A percentile compares a stretch with the other conserved stretches of the same genome.
Conservation (phyloP, 208 protist genomes). For the Porcisia deanei region DNA sequence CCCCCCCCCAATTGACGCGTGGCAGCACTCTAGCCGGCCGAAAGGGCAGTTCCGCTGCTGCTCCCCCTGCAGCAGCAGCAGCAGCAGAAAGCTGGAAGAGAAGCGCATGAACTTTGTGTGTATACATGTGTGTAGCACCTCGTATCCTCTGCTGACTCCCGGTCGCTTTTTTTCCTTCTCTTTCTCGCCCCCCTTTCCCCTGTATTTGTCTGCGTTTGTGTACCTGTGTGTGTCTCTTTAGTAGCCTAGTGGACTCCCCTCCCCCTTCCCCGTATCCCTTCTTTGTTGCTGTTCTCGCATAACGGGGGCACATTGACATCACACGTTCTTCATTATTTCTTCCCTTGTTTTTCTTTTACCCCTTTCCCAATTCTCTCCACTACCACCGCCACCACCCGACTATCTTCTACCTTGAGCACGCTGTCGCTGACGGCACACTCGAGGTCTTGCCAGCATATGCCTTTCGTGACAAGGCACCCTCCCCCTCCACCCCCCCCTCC, state of each 20-base stretch:
- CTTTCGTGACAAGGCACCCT: background rate
- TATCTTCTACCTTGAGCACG: background rate
- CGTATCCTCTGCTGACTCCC: background rate
- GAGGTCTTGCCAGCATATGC: background rate
- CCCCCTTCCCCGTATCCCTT: background rate
- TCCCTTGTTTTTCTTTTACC: background rate
- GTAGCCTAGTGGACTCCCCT: background rate
- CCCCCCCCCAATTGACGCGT: background rate
- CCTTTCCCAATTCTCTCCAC: background rate
- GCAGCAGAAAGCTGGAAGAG: background rate
- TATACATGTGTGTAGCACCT: background rate
- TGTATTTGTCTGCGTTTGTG: background rate
- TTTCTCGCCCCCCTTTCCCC: background rate
- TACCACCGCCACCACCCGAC: background rate
- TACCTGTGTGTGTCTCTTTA: background rate
- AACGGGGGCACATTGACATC: background rate
- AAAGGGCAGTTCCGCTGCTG: background rate
- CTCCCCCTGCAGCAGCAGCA: background rate
- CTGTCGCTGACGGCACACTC: background rate
- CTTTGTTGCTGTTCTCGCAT: background rate
- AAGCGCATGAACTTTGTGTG: background rate
- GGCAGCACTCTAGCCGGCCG: background rate
- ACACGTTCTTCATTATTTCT: background rate
- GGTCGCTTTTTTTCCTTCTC: background rate
- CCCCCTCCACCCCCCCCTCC: background rate